These are phyloP conservation scores for Canavalia ensiformis DNA, from an alignment of 306 rosid species.

Conservation along the genomic window DNA sequence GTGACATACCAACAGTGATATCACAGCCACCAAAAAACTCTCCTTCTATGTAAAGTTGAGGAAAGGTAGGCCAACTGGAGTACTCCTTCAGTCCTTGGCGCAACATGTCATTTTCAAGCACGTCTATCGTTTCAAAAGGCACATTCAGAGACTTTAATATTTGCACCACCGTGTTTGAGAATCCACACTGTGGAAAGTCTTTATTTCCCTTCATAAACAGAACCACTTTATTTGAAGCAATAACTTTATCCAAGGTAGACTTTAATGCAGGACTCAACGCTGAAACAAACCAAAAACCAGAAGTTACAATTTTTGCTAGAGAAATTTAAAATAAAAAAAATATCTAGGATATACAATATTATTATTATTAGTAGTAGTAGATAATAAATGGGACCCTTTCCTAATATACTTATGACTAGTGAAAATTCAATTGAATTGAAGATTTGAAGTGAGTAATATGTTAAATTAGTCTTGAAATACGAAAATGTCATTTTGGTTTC, in stretches of 20 bases:
- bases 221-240: slow-evolving; percentile 80
- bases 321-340: neutral
- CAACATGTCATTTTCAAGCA: slow-evolving; percentile 82
- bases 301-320: neutral
- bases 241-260: slow-evolving; percentile 89
- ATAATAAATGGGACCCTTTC: too few relatives aligned
- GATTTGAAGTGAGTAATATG: too few relatives aligned
- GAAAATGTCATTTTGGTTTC: too few relatives aligned
- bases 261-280: slow-evolving; percentile 85
- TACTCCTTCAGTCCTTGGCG: slow-evolving; percentile 93
- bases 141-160: slow-evolving; percentile 83
- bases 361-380: neutral
- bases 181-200: slow-evolving; percentile 97
- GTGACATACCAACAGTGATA: slow-evolving; percentile 88
- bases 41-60: slow-evolving; percentile 95
- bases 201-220: slow-evolving; percentile 93
- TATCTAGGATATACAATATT: neutral
- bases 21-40: slow-evolving; percentile 99
- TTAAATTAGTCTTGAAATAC: too few relatives aligned
- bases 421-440: slow-evolving; percentile 32
- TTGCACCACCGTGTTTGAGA: slow-evolving; percentile 92
- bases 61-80: slow-evolving; percentile 95
- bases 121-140: slow-evolving; percentile 77
- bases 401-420: neutral
- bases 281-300: slow-evolving; percentile 51